These are phyloP conservation scores for Carex sylvatica DNA, from an alignment of 202 grass and related monocot species.

Conservation along the genomic window DNA sequence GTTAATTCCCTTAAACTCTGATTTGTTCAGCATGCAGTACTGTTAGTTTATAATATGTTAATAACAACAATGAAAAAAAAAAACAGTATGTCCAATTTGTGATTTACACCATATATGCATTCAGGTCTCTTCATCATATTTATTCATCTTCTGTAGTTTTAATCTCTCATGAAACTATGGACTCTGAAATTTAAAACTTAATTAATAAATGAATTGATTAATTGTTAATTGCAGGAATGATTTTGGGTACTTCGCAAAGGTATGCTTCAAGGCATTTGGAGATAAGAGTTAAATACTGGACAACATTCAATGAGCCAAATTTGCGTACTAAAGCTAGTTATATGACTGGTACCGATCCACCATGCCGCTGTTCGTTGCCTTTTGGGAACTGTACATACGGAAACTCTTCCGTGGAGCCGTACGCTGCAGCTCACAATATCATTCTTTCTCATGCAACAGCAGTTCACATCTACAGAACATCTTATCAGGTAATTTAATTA, in stretches of 20 bases:
- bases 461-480: slow-evolving; percentile 42
- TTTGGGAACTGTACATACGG: slow-evolving; percentile 46
- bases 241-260: slow-evolving; percentile 46
- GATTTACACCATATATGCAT: neutral
- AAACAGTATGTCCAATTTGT: neutral
- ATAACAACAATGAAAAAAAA: neutral
- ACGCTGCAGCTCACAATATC: slow-evolving; percentile 48
- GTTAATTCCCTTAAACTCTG: neutral
- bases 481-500: slow-evolving; percentile 41
- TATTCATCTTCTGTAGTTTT: neutral
- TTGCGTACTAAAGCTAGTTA: slow-evolving; percentile 34
- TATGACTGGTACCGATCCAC: slow-evolving; percentile 36
- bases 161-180: neutral
- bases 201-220: neutral
- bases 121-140: neutral
- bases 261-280: slow-evolving; percentile 57
- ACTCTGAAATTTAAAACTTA: too few species aligned
- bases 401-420: slow-evolving; percentile 48
- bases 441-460: slow-evolving; percentile 58
- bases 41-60: neutral
- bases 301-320: slow-evolving; percentile 56
- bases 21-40: neutral
- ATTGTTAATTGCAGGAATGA: slow-evolving; percentile 43
- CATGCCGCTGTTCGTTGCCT: slow-evolving; percentile 40
- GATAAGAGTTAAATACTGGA: slow-evolving; percentile 66